These are phyloP conservation scores for Juncus inflexus DNA, from an alignment of 176 grass and related monocot species.

Conservation along the genomic window DNA sequence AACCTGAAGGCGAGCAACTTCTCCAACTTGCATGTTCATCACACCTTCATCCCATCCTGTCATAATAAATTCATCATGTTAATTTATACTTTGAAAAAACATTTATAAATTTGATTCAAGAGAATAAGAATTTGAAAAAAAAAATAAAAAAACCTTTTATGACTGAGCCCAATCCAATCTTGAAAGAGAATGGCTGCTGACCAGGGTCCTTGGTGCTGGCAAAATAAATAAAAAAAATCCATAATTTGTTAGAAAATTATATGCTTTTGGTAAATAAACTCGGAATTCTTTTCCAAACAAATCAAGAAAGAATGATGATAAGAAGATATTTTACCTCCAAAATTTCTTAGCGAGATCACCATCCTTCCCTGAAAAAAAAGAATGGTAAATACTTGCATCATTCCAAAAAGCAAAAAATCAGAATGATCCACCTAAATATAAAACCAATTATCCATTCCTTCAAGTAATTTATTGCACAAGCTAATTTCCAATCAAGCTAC, in stretches of 20 bases:
- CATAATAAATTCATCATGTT: conserved; percentile 15
- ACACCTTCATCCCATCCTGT: conserved; percentile 98
- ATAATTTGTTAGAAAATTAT: not conserved
- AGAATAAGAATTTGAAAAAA: not conserved
- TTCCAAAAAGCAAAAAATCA: too few relatives aligned
- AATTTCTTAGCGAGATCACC: conserved; percentile 81
- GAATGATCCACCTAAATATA: too few relatives aligned
- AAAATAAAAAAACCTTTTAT: conserved; percentile 64
- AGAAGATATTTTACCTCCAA: conserved; percentile 58
- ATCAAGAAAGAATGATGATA: conserved; percentile 6
- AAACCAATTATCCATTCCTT: too few relatives aligned
- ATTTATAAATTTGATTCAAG: too few relatives aligned
- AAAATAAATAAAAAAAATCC: conserved; percentile 15
- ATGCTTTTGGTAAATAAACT: not conserved
- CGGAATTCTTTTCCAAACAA: not conserved
- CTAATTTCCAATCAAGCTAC: too few relatives aligned
- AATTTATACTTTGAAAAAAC: not conserved
- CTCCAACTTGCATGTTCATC: conserved; percentile 86
- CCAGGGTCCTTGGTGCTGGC: conserved; percentile 91
- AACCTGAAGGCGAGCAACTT: conserved; percentile 76
- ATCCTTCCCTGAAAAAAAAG: conserved; percentile 59
- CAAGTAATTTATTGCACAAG: too few relatives aligned
- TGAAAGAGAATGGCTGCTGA: conserved; percentile 87
- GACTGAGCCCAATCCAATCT: conserved; percentile 65
- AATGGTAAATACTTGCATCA: too few relatives aligned